Percentiles rank a stretch among this genome's conserved stretches.
These are phyloP conservation scores for Alloteropsis angusta DNA, from an alignment of 202 grass and related monocot species.

Conservation along the genomic window DNA sequence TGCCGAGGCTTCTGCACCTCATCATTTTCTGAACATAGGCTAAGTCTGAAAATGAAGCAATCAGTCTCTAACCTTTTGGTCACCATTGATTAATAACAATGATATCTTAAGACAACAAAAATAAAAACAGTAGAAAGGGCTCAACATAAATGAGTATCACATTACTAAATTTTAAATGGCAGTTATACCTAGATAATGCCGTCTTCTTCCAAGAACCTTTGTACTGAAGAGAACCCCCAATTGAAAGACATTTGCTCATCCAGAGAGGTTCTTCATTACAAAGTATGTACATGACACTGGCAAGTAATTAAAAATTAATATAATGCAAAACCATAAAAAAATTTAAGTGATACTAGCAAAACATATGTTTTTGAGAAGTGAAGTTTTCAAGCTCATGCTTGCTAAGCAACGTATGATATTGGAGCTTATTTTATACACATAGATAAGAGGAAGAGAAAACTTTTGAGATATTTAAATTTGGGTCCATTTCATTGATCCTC, in stretches of 20 bases:
- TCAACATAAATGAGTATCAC: slow-evolving; percentile 15
- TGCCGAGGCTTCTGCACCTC: slow-evolving; percentile 45
- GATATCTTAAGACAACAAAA: neutral
- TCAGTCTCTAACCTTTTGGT: slow-evolving; percentile 7
- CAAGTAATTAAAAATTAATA: slow-evolving; percentile 16
- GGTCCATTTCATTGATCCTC: neutral
- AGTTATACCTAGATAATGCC: slow-evolving; percentile 45
- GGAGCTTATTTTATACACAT: neutral
- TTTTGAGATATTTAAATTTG: neutral
- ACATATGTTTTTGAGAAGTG: neutral
- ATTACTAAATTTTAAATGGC: neutral
- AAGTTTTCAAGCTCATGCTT: slow-evolving; percentile 4
- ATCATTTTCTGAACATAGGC: slow-evolving; percentile 39
- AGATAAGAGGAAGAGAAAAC: neutral
- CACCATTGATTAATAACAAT: neutral
- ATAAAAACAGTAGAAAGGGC: neutral
- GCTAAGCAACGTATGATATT: neutral
- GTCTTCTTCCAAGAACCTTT: slow-evolving; percentile 84
- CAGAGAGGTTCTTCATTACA: slow-evolving; percentile 96
- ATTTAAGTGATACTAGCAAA: slow-evolving; percentile 6
- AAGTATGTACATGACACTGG: slow-evolving; percentile 91
- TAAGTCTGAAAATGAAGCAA: slow-evolving; percentile 51
- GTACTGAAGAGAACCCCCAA: slow-evolving; percentile 67
- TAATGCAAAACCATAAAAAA: neutral
- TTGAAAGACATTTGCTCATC: slow-evolving; percentile 89